A percentile compares a stretch with the other conserved stretches of the same genome.
Evolutionary conservation across 1,284 basidiomycete genomes (phyloP).

Genomic region (Thecaphora thlaspeos): DNA sequence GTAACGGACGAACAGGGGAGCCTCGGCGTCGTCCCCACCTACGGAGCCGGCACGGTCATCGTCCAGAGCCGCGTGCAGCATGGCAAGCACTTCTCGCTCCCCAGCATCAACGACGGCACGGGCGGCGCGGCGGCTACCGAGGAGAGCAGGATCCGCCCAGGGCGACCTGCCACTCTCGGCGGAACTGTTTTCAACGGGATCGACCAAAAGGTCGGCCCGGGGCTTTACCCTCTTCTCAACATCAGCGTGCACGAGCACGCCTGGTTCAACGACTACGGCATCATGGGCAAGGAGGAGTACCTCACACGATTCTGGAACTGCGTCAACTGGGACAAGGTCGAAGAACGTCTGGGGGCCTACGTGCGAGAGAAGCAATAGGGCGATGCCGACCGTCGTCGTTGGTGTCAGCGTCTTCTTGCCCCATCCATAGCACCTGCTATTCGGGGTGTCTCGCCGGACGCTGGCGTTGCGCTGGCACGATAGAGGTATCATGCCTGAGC

Average conservation of each 20-base stretch:
- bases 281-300: constrained; percentile 92
- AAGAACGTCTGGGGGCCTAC: constrained; percentile 35
- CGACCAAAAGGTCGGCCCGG: constrained; percentile 61
- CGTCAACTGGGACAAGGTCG: constrained; percentile 71
- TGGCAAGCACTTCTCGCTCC: constrained; percentile 33
- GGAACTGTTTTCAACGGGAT: neutral
- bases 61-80: constrained; percentile 60
- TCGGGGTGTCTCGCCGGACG: too few species aligned
- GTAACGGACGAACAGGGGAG: constrained; percentile 69
- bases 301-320: constrained; percentile 83
- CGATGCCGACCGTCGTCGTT: too few species aligned
- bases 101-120: constrained; percentile 45
- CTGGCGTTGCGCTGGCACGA: too few species aligned
- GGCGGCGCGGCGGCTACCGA: constrained; percentile 4
- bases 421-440: too few species aligned
- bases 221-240: constrained; percentile 76
- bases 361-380: too few species aligned
- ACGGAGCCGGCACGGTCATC: constrained; percentile 84
- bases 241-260: constrained; percentile 85
- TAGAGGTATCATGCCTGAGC: too few species aligned
- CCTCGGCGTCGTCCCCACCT: constrained; percentile 77
- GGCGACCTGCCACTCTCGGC: too few species aligned
- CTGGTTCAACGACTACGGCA: constrained; percentile 84
- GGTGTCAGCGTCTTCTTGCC: too few species aligned
- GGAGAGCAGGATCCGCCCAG: too few species aligned